Conservation (phyloP, 768 basidiomycete species). For the Piloderma croceum region DNA sequence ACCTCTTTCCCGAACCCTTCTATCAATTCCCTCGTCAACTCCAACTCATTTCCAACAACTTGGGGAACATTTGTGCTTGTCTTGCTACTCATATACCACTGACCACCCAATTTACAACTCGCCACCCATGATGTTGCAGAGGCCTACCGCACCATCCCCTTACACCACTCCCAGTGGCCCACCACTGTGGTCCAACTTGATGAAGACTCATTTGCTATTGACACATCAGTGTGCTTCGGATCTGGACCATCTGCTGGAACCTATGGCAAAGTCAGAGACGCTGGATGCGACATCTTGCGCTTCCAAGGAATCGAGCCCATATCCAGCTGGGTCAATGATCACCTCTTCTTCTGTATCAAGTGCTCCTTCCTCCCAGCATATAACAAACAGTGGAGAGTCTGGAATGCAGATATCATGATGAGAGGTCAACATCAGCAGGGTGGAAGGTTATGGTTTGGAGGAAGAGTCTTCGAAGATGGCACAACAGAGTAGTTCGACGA, state of each 20-base stretch:
- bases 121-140: slow-evolving; percentile 32
- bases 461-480: slow-evolving; percentile 11
- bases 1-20: no score
- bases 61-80: slow-evolving; percentile 22
- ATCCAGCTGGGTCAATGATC: slow-evolving; percentile 29
- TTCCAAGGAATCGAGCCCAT: no score
- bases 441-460: slow-evolving; percentile 23
- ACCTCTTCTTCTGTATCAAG: slow-evolving; percentile 23
- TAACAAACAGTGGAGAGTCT: slow-evolving; percentile 16
- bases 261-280: slow-evolving; percentile 22
- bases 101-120: slow-evolving; percentile 34
- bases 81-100: slow-evolving; percentile 22
- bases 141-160: slow-evolving; percentile 32
- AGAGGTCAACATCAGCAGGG: background rate
- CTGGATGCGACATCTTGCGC: slow-evolving; percentile 16
- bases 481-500: slow-evolving; percentile 28
- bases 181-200: slow-evolving; percentile 13
- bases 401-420: slow-evolving; percentile 8
- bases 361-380: slow-evolving; percentile 17
- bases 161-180: slow-evolving; percentile 23
- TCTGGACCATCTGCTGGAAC: slow-evolving; percentile 13
- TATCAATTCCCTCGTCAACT: slow-evolving; percentile 30
- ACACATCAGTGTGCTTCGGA: slow-evolving; percentile 22
- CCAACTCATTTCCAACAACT: slow-evolving; percentile 32
- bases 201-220: slow-evolving; percentile 18